phyloP scores from a whole-genome alignment of 371 early-diverging fungal genomes.

The Dichotomocladium elegans region DNA sequence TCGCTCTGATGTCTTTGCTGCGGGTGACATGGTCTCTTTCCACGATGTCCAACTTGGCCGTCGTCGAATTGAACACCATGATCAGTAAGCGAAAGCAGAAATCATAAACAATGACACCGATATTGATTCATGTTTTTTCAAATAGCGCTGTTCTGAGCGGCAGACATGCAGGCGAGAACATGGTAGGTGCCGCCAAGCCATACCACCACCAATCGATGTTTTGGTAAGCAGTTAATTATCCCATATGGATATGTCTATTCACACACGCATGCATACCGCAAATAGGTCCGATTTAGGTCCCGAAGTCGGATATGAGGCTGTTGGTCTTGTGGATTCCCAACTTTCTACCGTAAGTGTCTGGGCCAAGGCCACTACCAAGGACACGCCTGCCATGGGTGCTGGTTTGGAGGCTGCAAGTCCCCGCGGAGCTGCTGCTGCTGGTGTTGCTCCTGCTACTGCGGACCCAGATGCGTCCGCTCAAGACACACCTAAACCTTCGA shows the following conservation, averaged over 20 bases:
- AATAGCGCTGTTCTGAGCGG: slow-evolving; percentile 63
- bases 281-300: slow-evolving; percentile 66
- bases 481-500: slow-evolving; percentile 12
- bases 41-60: slow-evolving; percentile 74
- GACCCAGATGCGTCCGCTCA: slow-evolving; percentile 30
- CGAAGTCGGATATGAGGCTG: slow-evolving; percentile 75
- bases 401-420: slow-evolving; percentile 32
- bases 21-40: slow-evolving; percentile 74
- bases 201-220: slow-evolving; percentile 78
- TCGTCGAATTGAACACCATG: slow-evolving; percentile 76
- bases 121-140: not conserved
- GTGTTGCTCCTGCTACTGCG: slow-evolving; percentile 17
- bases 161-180: slow-evolving; percentile 69
- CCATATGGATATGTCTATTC: not conserved
- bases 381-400: slow-evolving; percentile 43
- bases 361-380: slow-evolving; percentile 59
- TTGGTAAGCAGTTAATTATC: slow-evolving; percentile 41
- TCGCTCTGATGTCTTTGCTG: slow-evolving; percentile 67
- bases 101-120: not conserved
- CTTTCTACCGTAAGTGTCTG: slow-evolving; percentile 69
- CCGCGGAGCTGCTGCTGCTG: slow-evolving; percentile 29
- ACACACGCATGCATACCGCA: not conserved
- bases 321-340: slow-evolving; percentile 66
- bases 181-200: slow-evolving; percentile 59
- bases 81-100: slow-evolving; percentile 35